Evolutionary conservation across 441 rosid genomes (phyloP), one percentile per base, ranked within the genome.

Genomic region (Erodium trifolium): DNA sequence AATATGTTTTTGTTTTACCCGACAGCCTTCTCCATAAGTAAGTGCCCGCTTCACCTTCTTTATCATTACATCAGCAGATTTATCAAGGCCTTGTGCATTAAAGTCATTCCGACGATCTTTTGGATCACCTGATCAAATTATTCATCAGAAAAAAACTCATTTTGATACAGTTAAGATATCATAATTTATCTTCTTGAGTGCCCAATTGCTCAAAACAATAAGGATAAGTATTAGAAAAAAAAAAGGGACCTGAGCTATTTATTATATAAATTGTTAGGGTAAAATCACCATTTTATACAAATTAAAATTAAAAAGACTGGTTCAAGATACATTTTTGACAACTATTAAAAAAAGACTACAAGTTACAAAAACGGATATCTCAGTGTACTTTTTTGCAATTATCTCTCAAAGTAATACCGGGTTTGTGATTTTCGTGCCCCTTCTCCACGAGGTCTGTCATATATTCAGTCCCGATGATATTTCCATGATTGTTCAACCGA

Each of bases 371-470:
- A 23, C 27, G 27, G 27, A 23, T 23, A 23, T 23, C 27, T 23
- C 27, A 23, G 0, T 23, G 27, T 23, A 23, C 27, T 23, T 23
- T 23, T 23, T 23, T 23, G 27, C 27, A 47, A 47, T 12, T 2
- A 47, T 47, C 4, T 4, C 47, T 43, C 35, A 13, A 68, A 57
- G 29, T 9, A 34, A 68, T 91, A 93, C 97, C 96, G 74, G 87
- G 96, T 29, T 84, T 82, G 75, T 88, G 86, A 79, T 63, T 51
- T 39, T 78, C 82, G 77, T 88, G 91, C 72, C 86, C 96, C 79
- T 84, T 87, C 77, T 94, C 97, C 34, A 94, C 97, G 76, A 94
- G 96, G 80, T 94, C 97, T 43, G 94, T 86, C 73, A 94, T 62
- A 82, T 83, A 91, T 76, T 94, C 97, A 11, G 97, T 88, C 81